Evolutionary conservation across 768 basidiomycete genomes (phyloP).

Genomic region (Amanita molliuscula): DNA sequence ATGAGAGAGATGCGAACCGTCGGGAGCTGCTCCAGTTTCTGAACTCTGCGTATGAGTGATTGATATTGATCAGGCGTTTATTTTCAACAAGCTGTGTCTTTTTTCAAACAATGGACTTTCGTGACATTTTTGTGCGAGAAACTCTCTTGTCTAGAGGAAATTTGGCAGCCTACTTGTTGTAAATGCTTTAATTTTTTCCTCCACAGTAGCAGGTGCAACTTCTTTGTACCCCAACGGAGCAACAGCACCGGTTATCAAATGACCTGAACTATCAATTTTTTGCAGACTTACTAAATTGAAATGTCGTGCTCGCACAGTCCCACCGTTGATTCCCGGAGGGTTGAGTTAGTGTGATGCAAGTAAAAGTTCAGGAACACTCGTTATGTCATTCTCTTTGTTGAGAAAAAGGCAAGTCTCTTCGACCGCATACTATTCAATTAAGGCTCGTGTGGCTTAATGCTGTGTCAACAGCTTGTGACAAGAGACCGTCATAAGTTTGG

Average conservation of each 20-base stretch:
- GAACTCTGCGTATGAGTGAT: conserved; percentile 38
- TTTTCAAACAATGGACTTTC: not conserved
- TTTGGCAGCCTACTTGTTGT: no score
- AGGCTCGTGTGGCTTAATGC: not conserved
- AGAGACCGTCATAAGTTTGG: no score
- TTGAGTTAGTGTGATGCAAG: not conserved
- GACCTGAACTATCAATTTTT: not conserved
- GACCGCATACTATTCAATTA: not conserved
- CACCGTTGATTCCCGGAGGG: not conserved
- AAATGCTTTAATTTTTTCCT: no score
- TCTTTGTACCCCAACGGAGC: not conserved
- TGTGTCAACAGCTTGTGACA: no score
- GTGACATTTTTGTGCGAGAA: not conserved
- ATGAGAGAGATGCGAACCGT: conserved; percentile 47
- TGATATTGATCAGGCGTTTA: not conserved
- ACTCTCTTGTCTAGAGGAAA: not conserved
- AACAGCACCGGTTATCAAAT: not conserved
- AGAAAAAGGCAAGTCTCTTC: conserved; percentile 1
- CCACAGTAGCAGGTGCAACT: not conserved
- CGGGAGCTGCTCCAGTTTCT: conserved; percentile 42
- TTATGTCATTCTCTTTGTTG: conserved; percentile 1
- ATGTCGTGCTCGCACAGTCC: not conserved
- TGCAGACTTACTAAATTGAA: not conserved
- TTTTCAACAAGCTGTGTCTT: not conserved
- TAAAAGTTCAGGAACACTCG: not conserved